Base-by-base conservation (phyloP, 2,329 filamentous ascomycete species). In the Botryotinia globosa region DNA sequence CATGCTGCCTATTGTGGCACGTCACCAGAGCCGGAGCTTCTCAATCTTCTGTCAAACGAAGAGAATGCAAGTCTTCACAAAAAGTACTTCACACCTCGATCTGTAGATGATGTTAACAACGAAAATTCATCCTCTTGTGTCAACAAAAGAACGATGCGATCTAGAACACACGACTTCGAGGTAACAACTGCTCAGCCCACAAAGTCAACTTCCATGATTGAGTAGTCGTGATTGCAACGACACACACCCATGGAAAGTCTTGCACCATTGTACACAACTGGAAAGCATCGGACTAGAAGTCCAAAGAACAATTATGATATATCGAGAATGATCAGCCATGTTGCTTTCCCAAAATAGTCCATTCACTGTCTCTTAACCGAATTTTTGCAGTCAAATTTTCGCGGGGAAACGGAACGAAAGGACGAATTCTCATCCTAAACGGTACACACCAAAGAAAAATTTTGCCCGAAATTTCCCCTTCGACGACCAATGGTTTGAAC, bases 201-300 rank as follows among this genome's bases (percentile, higher is more conserved):
- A 51, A 16, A 48, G 2, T 25, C 48, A 39, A 34, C 25, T 29
- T 54, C 34, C 4, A 9, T 67, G 16, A 39, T 67, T 1, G 9
- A 29, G 34, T 37, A 20, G 4, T 42, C 12, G 7, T 39, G 20
- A 29, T 42, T 67, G 9, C 34, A 51, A 42, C 32, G 9, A 32
- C 2, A 56, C 3, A 32, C 25, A 5, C 9, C 56, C 16, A n/a
- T 20, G 3, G n/a, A 39, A 18, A 54, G 4, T 54, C 48, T 67
- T 5, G 25, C 25, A 18, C 2, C 5, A 22, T 18, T n/a, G 7
- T 10, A 2, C 6, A 0, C 18, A 37, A 4, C 32, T 16, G 16
- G 7, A 16, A 22, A 10, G 18, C 7, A 32, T 3, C 14, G 18
- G 29, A 1, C 32, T n/a, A 1, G 32, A 44, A 39, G 18, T 45